Base-by-base conservation (phyloP, 768 basidiomycete genomes). In the Neoboletus subvelutipes region DNA sequence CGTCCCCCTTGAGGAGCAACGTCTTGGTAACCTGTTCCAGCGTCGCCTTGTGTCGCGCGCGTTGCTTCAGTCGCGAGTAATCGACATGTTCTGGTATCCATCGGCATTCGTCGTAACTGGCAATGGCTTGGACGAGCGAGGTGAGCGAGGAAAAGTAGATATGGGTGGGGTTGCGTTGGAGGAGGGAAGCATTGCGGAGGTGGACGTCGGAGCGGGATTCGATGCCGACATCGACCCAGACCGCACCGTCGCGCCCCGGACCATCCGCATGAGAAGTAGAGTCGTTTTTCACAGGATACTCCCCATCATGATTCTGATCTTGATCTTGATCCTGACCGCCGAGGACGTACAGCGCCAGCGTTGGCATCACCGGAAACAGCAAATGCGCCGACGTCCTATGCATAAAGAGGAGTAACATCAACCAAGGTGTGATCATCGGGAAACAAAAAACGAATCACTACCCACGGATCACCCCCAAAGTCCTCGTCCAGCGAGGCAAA, bases 151-250 rank as follows among this genome's bases (percentile, higher is more conserved):
- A 77, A 65, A 85, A 86, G 62, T 81, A 80, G 20, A 85, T 71
- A 43, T 69, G 73, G 8, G 69, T 57, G 1, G 81, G 82, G 63
- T 81, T 80, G 6, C 77, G 78, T 61, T 82, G 82, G 15, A 86
- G 77, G 45, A 85, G 73, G 67, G 83, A 79, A 12, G 82, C 77
- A 48, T 85, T 85, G 22, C 84, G 80, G 29, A 85, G 72, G 61
- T 84, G 81, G n/a, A 86, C 78, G 67, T 86, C 84, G 1, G 75
- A 73, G 1, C 77, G 76, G 0, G 76, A 77, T 68, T 86, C 83
- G 36, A 75, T 62, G 15, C 82, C 83, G 22, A 80, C 71, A 50
- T 81, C 76, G 39, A 85, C 60, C 63, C 67, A 75, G n/a, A 77
- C 60, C 7, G 65, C 67, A 0, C 62, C 50, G 9, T 54, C 52